These are phyloP conservation scores for Puccinia novopanici DNA, from an alignment of 1,284 basidiomycete genomes.

Conservation along the genomic window DNA sequence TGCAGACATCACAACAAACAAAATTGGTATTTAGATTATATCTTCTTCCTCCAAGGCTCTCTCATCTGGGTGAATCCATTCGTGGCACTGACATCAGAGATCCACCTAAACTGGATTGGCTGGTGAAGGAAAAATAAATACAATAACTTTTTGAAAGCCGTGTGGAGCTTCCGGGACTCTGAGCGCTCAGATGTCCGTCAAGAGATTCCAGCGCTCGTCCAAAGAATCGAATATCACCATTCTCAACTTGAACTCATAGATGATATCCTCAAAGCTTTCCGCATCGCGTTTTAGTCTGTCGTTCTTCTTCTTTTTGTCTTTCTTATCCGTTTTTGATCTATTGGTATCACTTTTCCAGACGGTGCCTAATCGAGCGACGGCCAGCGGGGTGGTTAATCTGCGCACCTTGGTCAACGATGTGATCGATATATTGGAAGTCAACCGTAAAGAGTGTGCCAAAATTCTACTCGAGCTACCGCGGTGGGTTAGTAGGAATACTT, in stretches of 20 bases:
- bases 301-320: not conserved
- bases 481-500: constrained; percentile 80
- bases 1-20: accelerated
- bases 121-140: too few species aligned
- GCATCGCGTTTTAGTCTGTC: constrained; percentile 54
- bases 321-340: not conserved
- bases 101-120: too few species aligned
- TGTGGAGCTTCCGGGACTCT: constrained; percentile 48
- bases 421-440: constrained; percentile 89
- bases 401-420: constrained; percentile 78
- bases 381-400: constrained; percentile 77
- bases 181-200: constrained; percentile 53
- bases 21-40: too few species aligned
- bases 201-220: constrained; percentile 52
- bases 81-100: too few species aligned
- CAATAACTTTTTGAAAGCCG: constrained; percentile 30
- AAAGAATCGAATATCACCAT: constrained; percentile 51
- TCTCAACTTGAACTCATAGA: constrained; percentile 48
- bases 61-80: too few species aligned
- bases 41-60: too few species aligned
- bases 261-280: constrained; percentile 53
- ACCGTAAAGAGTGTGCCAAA: constrained; percentile 89
- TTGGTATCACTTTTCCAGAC: constrained; percentile 63
- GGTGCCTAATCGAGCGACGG: constrained; percentile 72
- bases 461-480: constrained; percentile 83